Evolutionary conservation across 108 stramenopile species (phyloP).

Genomic region (Pseudonitzschia multistriata): DNA sequence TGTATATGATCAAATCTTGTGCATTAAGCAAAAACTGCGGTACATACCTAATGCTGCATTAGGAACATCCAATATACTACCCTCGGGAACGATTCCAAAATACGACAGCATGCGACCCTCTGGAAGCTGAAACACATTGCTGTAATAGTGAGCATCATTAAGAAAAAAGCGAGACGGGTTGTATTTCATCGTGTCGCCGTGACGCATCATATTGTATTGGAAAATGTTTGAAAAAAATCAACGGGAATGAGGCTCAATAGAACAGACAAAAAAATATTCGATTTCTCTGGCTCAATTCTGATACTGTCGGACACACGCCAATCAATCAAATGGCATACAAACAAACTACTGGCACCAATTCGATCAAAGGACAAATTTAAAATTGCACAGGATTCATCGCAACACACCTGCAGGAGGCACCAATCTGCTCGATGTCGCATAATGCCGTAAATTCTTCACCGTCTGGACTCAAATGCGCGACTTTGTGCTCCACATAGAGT

Average conservation of each 20-base stretch:
- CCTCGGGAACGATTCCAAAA: constrained; percentile 68
- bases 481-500: constrained; percentile 74
- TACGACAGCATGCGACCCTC: constrained; percentile 75
- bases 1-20: not conserved
- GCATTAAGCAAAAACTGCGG: constrained; percentile 1
- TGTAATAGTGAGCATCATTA: too few relatives aligned
- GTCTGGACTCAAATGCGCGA: constrained; percentile 36
- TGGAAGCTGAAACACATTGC: constrained; percentile 67
- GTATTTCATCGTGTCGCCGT: too few relatives aligned
- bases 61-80: constrained; percentile 62
- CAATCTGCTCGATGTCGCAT: constrained; percentile 81
- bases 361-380: not conserved
- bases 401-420: constrained; percentile 84
- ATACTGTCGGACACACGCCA: not conserved
- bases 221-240: too few relatives aligned
- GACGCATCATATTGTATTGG: too few relatives aligned
- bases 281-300: too few relatives aligned
- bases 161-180: too few relatives aligned
- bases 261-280: too few relatives aligned
- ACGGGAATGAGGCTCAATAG: too few relatives aligned
- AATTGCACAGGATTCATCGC: constrained; percentile 20
- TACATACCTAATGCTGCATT: constrained; percentile 50
- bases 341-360: not conserved
- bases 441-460: constrained; percentile 74
- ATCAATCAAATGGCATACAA: not conserved